Conservation (phyloP, 331 rosid species). For the Phaseolus coccineus region DNA sequence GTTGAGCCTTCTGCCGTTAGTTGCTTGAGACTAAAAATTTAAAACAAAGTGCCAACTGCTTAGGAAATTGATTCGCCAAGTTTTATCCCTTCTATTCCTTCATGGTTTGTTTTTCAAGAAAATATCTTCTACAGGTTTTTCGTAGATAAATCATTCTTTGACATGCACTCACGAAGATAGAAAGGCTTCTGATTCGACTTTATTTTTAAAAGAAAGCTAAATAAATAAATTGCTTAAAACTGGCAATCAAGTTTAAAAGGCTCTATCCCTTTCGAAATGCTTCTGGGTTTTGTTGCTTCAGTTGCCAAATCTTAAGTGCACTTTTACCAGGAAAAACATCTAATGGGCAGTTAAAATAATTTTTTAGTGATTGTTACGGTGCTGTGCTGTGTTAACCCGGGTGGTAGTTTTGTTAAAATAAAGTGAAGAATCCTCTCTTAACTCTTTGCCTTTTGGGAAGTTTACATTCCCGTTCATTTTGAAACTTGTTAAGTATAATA, state of each 20-base stretch:
- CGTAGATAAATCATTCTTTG: neutral
- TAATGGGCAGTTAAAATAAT: neutral
- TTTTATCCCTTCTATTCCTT: neutral
- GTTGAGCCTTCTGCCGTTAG: neutral
- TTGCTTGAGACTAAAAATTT: conserved; percentile 3
- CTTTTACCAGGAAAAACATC: conserved; percentile 18
- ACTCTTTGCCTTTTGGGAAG: neutral
- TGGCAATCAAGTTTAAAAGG: conserved; percentile 1
- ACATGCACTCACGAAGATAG: neutral
- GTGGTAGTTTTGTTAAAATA: neutral
- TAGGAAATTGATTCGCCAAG: neutral
- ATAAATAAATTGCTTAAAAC: neutral
- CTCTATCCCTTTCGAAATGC: conserved; percentile 16
- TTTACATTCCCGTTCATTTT: conserved; percentile 11
- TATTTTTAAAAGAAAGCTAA: neutral
- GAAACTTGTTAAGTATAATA: conserved; percentile 8
- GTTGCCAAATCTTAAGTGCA: conserved; percentile 9
- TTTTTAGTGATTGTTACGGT: neutral
- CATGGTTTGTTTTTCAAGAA: conserved; percentile 10
- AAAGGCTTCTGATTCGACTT: neutral
- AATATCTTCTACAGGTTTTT: neutral
- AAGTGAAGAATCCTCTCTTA: conserved; percentile 1
- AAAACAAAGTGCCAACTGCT: neutral
- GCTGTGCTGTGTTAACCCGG: neutral
- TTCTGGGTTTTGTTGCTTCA: conserved; percentile 25